Percentiles rank a stretch among this genome's conserved stretches.
Conservation (phyloP, 2,329 filamentous ascomycete species). For the Beauveria bassiana region DNA sequence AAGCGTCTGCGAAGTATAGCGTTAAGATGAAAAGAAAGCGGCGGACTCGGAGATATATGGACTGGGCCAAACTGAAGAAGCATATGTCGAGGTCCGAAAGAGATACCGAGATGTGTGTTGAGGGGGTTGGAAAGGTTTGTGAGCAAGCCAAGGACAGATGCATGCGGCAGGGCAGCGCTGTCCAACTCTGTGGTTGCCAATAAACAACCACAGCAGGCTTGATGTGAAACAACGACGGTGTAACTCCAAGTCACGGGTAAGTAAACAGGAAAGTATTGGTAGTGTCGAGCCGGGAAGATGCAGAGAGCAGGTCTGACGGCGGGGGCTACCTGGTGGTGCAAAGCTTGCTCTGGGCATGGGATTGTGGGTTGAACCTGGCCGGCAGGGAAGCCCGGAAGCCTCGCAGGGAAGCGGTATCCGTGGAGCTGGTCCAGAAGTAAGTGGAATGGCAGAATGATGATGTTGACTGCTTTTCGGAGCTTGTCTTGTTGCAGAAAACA, state of each 20-base stretch:
- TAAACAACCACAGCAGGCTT: conserved; percentile 5
- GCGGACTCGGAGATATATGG: not conserved
- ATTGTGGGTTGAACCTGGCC: not conserved
- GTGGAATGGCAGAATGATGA: not conserved
- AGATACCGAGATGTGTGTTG: not conserved
- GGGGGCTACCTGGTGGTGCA: conserved; percentile 1
- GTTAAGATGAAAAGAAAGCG: not conserved
- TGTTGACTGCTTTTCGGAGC: not conserved
- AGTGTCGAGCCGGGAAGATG: not conserved
- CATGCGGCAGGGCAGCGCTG: conserved; percentile 8
- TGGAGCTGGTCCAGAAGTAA: not conserved
- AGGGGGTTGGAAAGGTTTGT: not conserved
- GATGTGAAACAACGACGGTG: conserved; percentile 10
- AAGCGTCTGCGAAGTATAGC: not conserved
- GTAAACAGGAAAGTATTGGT: not conserved
- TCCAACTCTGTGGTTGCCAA: conserved; percentile 2
- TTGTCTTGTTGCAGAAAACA: not conserved
- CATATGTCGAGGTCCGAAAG: not conserved
- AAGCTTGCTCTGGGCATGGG: not conserved
- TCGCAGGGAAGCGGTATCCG: not conserved
- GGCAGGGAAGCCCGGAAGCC: not conserved
- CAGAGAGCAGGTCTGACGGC: conserved; percentile 3
- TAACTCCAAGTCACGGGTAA: not conserved
- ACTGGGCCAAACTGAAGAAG: not conserved
- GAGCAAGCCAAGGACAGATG: conserved; percentile 4